Base-by-base conservation (phyloP, 495 filamentous ascomycete species). In the Astrocystis sublimbata region DNA sequence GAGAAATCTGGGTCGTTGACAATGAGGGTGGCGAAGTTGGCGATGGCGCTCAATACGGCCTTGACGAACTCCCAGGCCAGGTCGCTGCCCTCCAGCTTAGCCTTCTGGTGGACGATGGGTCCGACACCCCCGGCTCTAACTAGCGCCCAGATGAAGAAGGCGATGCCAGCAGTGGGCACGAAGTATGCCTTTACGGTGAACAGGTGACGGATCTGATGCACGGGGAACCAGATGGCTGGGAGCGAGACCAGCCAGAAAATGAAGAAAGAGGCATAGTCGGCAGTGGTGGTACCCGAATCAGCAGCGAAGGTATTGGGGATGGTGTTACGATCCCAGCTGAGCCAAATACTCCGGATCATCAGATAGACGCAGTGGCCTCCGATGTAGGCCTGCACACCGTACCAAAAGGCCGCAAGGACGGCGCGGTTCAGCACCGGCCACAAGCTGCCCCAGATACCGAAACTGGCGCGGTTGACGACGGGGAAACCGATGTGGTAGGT, bases 401-500 rank as follows among this genome's bases (percentile, higher is more conserved):
- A 96, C 89, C 90, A 92, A 50, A 92, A 82, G 74, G 89, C 86
- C 28, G 92, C 89, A 88, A 96, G 94, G 5, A 85, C 92, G 12
- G 91, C 90, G 36, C 93, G 83, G 69, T 96, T 96, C 65, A 97
- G 87, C 4, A 97, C 88, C 1, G 93, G 92, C 92, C 92, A 97
- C 53, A 96, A 75, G 36, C 84, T 87, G 2, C 92, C 92, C 87
- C 90, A 96, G 61, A 94, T 90, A 40, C 92, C 92, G 66, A 96
- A 96, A 0, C 87, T 88, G 3, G 88, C 82, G 61, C 92, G 79
- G 46, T 78, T 80, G 15, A 89, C 85, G 26, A 96, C 91, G 3
- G 92, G 92, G 72, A 94, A 96, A 3, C 89, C 89, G 49, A 94
- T 90, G 74, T 93, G 89, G 76, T 96, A 96, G 30, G 86, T 88